Evolutionary conservation across 1,284 basidiomycete species (phyloP).

Genomic region (Trametes versicolor): DNA sequence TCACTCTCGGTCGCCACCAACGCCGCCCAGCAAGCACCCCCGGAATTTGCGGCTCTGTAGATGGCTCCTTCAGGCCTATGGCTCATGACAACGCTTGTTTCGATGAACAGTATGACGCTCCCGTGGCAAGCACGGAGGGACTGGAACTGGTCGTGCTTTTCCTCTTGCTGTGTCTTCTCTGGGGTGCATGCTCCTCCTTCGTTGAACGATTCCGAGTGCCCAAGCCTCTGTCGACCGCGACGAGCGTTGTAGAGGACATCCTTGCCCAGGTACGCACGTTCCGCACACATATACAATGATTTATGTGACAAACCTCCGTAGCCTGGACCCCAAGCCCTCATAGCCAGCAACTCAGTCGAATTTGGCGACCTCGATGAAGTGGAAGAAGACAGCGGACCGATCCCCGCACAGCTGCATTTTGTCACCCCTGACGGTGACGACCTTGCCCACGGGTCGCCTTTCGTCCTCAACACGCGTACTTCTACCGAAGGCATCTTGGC

Average conservation of each 20-base stretch:
- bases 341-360: slow-evolving; percentile 12
- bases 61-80: neutral
- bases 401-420: slow-evolving; percentile 13
- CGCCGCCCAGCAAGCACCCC: neutral
- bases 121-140: neutral
- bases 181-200: slow-evolving; percentile 7
- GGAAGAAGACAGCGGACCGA: neutral
- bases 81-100: neutral
- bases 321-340: slow-evolving; percentile 19
- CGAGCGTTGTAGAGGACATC: slow-evolving; percentile 18
- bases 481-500: slow-evolving; percentile 12
- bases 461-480: slow-evolving; percentile 13
- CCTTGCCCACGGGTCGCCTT: neutral
- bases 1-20: neutral
- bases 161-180: slow-evolving; percentile 14
- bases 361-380: neutral
- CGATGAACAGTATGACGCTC: neutral
- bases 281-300: neutral
- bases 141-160: slow-evolving; percentile 10
- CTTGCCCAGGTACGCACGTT: slow-evolving; percentile 3
- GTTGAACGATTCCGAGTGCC: slow-evolving; percentile 18
- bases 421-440: slow-evolving; percentile 4
- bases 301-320: neutral
- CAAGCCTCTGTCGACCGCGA: slow-evolving; percentile 12
- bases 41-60: neutral